phyloP scores from a whole-genome alignment of 371 early-diverging fungal genomes.

The Rhizopus microsporus region DNA sequence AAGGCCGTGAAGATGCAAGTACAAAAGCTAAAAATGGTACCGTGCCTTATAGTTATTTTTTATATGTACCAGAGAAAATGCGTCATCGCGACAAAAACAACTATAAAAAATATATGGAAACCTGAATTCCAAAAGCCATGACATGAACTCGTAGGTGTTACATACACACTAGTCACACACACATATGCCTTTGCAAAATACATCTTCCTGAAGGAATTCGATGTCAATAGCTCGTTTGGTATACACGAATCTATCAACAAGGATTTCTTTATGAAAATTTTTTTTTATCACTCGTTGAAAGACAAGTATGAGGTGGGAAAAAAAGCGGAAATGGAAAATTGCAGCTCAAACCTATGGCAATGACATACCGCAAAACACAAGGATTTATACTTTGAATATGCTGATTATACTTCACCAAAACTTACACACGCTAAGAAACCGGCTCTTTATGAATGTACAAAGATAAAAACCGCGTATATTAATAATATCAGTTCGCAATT shows the following conservation, averaged over 20 bases:
- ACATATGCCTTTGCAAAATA: constrained; percentile 4
- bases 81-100: constrained; percentile 1
- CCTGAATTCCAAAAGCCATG: not conserved
- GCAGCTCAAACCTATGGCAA: not conserved
- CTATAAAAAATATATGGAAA: constrained; percentile 1
- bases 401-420: constrained; percentile 4
- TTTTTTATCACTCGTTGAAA: constrained; percentile 3
- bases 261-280: not conserved
- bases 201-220: constrained; percentile 4
- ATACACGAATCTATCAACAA: constrained; percentile 3
- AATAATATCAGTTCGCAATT: not conserved
- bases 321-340: not conserved
- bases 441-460: not conserved
- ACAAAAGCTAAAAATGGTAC: too few species aligned
- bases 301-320: not conserved
- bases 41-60: too few species aligned
- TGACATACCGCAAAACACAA: constrained; percentile 3
- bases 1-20: too few species aligned
- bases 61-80: not conserved
- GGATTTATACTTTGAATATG: constrained; percentile 3
- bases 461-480: constrained; percentile 2
- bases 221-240: constrained; percentile 5
- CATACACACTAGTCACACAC: constrained; percentile 4
- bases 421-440: not conserved
- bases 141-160: constrained; percentile 1